Conservation (phyloP, 345 rosid genomes). For the Nasturtium officinale region DNA sequence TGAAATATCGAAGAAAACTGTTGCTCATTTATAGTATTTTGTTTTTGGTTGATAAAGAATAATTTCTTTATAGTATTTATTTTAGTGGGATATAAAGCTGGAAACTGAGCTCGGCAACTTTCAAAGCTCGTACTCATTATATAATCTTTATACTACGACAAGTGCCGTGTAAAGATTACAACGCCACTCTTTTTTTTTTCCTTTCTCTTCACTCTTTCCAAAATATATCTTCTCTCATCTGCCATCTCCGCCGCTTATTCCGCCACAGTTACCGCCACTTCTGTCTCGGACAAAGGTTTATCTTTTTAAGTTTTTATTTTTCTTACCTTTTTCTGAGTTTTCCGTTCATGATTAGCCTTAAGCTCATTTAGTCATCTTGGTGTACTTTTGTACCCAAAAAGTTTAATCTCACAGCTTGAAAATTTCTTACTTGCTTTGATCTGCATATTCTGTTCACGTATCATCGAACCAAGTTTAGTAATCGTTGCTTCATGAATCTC, state of each 20-base stretch:
- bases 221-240: neutral
- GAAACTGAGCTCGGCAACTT: slow-evolving; percentile 24
- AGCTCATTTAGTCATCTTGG: too few species aligned
- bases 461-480: neutral
- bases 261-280: slow-evolving; percentile 4
- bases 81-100: slow-evolving; percentile 26
- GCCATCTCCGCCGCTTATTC: slow-evolving; percentile 19
- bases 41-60: too few species aligned
- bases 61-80: neutral
- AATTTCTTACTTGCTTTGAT: neutral
- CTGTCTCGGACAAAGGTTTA: slow-evolving; percentile 11
- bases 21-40: slow-evolving; percentile 2
- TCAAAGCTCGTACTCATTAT: slow-evolving; percentile 7
- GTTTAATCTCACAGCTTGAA: slow-evolving; percentile 9
- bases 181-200: neutral
- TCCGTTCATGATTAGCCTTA: neutral
- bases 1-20: slow-evolving; percentile 11
- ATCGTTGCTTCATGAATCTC: neutral
- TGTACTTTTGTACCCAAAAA: neutral
- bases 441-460: neutral
- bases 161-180: slow-evolving; percentile 1
- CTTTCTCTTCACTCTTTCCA: neutral
- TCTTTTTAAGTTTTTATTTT: neutral
- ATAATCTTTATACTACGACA: neutral
- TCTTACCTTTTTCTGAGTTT: neutral